Evolutionary conservation across 1,284 basidiomycete genomes (phyloP).

Genomic region (Caloboletus inedulis): DNA sequence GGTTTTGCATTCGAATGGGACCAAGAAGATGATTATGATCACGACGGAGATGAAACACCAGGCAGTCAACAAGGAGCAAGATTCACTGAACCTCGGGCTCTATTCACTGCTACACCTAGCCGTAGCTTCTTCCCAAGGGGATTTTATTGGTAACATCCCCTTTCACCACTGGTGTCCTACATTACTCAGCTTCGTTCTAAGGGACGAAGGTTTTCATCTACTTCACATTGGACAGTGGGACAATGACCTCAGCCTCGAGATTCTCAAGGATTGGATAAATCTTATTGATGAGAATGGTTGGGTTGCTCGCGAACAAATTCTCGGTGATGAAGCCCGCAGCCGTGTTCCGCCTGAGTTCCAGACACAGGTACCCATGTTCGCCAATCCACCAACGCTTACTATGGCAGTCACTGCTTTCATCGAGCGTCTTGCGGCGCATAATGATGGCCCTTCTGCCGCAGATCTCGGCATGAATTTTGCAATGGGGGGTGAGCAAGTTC

Average conservation of each 20-base stretch:
- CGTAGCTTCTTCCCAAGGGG: slow-evolving; percentile 95
- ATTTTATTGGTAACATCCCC: slow-evolving; percentile 77
- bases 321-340: slow-evolving; percentile 93
- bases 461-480: slow-evolving; percentile 66
- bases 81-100: slow-evolving; percentile 67
- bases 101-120: slow-evolving; percentile 93
- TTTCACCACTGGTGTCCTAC: slow-evolving; percentile 1
- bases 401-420: slow-evolving; percentile 91
- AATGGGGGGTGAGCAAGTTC: slow-evolving; percentile 45
- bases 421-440: slow-evolving; percentile 56
- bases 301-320: slow-evolving; percentile 93
- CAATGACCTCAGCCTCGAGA: slow-evolving; percentile 86
- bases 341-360: slow-evolving; percentile 88
- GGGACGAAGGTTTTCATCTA: slow-evolving; percentile 96
- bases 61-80: slow-evolving; percentile 50
- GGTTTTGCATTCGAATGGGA: slow-evolving; percentile 89
- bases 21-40: slow-evolving; percentile 63
- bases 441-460: slow-evolving; percentile 45
- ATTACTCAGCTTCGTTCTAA: slow-evolving; percentile 28
- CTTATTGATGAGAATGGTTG: slow-evolving; percentile 92
- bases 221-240: slow-evolving; percentile 91
- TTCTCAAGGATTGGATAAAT: slow-evolving; percentile 85
- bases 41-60: slow-evolving; percentile 36
- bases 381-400: slow-evolving; percentile 90
- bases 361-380: slow-evolving; percentile 89